Percentiles rank a stretch among this genome's conserved stretches.
Evolutionary conservation across 305 asterid species (phyloP).

Genomic region (Withania somnifera): DNA sequence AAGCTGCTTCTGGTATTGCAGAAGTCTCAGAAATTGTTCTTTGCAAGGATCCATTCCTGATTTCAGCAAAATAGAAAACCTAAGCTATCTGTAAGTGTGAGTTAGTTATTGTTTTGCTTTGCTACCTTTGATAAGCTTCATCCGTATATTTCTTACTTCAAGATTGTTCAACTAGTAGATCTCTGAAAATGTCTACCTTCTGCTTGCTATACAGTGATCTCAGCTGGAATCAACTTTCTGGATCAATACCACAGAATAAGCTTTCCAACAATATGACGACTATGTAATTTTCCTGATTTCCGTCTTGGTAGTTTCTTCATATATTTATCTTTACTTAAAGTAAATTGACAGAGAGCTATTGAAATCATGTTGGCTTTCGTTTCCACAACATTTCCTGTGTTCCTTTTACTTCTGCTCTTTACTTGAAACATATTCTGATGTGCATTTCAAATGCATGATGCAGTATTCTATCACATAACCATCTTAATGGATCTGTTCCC

Average conservation of each 20-base stretch:
- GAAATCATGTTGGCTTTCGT: neutral
- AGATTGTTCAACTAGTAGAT: neutral
- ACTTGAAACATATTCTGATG: neutral
- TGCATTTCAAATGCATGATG: conserved; percentile 6
- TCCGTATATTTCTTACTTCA: neutral
- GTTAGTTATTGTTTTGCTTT: neutral
- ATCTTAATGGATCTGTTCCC: conserved; percentile 33
- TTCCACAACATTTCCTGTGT: neutral
- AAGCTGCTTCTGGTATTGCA: conserved; percentile 15
- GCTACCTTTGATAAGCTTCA: neutral
- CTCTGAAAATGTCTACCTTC: neutral
- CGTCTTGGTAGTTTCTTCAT: neutral
- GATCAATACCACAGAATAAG: conserved; percentile 22
- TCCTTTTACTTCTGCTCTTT: conserved; percentile 1
- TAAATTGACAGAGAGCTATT: neutral
- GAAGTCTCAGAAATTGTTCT: conserved; percentile 45
- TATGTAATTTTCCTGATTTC: conserved; percentile 21
- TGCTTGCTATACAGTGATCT: conserved; percentile 30
- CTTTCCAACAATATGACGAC: conserved; percentile 30
- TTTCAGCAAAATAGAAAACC: conserved; percentile 26
- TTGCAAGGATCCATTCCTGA: conserved; percentile 34
- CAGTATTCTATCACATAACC: conserved; percentile 37
- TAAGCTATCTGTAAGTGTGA: conserved; percentile 28
- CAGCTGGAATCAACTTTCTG: conserved; percentile 33
- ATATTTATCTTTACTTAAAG: neutral